These are phyloP conservation scores for Rhodotorula babjevae DNA, from an alignment of 768 basidiomycete species.

Conservation along the genomic window DNA sequence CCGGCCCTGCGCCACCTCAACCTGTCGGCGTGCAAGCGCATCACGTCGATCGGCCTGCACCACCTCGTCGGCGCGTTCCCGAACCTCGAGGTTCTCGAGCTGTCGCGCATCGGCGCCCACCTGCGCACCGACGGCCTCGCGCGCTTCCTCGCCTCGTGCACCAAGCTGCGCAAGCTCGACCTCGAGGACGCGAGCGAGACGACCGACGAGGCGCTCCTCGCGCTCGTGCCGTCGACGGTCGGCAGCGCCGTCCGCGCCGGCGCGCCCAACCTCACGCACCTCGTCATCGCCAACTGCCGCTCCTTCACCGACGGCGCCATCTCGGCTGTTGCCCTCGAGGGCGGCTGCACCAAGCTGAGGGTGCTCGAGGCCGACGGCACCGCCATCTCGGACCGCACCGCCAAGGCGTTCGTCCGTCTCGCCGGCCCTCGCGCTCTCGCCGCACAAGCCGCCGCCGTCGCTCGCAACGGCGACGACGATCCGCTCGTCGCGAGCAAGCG, in stretches of 20 bases:
- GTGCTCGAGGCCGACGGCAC: slow-evolving; percentile 77
- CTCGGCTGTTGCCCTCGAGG: slow-evolving; percentile 55
- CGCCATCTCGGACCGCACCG: slow-evolving; percentile 58
- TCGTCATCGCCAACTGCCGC: slow-evolving; percentile 65
- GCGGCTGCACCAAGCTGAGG: slow-evolving; percentile 58
- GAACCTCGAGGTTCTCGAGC: slow-evolving; percentile 67
- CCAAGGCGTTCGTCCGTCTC: slow-evolving; percentile 65
- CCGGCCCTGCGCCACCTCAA: slow-evolving; percentile 69
- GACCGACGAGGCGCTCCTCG: slow-evolving; percentile 64
- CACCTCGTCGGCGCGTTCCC: slow-evolving; percentile 69
- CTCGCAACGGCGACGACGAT: background rate
- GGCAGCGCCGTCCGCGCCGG: background rate
- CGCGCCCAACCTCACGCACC: slow-evolving; percentile 55
- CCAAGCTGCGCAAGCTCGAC: slow-evolving; percentile 68
- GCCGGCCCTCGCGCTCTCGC: slow-evolving; percentile 25
- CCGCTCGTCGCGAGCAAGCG: background rate
- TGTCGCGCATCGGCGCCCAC: slow-evolving; percentile 63
- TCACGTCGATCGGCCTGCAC: slow-evolving; percentile 71
- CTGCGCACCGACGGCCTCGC: slow-evolving; percentile 71
- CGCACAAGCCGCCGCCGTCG: slow-evolving; percentile 49
- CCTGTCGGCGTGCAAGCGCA: slow-evolving; percentile 63
- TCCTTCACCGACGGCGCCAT: slow-evolving; percentile 64
- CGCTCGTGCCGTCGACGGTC: slow-evolving; percentile 55
- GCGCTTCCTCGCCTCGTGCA: slow-evolving; percentile 63
- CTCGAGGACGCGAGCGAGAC: slow-evolving; percentile 76